Base-by-base conservation (phyloP, 2,329 filamentous ascomycete genomes). In the Graphiopsis chlorocephala region DNA sequence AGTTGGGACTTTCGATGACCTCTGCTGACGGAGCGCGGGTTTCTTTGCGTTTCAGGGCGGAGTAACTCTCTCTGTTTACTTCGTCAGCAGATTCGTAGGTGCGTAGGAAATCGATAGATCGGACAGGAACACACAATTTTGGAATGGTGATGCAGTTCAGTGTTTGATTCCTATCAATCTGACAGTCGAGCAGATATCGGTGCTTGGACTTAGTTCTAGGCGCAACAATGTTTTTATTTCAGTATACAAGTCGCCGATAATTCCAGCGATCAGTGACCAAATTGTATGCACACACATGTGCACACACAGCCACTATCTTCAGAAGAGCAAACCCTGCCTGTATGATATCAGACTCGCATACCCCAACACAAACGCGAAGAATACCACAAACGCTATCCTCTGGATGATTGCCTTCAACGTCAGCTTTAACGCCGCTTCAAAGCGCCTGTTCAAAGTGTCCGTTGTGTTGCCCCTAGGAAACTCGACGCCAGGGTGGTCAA, bases 1-100 rank as follows among this genome's bases (percentile, higher is more conserved):
- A 66, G 45, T 23, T 66, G 38, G 53, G 62, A 1, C 31, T 65
- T 28, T 64, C 65, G 5, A 53, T 56, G 48, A 56, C 58, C 45
- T 60, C 53, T 2, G 50, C 35, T 8, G 61, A 65, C 20, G 64
- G 64, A 2, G 52, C 53, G 1, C 14, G 50, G 20, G 58, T 65
- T 33, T 31, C n/a, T 23, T n/a, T 60, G n/a, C 38, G 29, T 8
- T 60, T 60, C 10, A 60, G 11, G 48, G 25, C 48, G 14, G 23
- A 52, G 48, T 52, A 12, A 11, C 2, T 12, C 45, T 33, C 11
- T 33, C 10, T 12, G 31, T 10, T 33, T 12, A 12, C 10, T 11
- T 12, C 12, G 31, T 33, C 11, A 33, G 31, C 31, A n/a, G n/a
- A n/a, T n/a, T n/a, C n/a, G n/a, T n/a, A n/a, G n/a, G n/a, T n/a